Evolutionary conservation across 1,284 basidiomycete genomes (phyloP).

Genomic region (Ganoderma boninense): DNA sequence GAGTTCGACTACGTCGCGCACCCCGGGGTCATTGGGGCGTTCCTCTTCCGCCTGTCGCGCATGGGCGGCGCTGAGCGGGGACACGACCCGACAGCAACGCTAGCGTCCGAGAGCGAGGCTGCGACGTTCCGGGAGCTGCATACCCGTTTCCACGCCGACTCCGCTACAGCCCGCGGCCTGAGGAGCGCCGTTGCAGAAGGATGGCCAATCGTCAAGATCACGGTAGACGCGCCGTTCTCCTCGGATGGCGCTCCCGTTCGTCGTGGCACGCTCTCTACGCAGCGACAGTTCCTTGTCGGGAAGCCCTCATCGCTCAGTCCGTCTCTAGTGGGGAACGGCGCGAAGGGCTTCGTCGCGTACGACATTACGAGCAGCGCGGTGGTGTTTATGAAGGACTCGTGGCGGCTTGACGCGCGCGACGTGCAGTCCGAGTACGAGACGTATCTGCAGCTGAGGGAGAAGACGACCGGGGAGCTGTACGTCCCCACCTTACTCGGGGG

Average conservation of each 20-base stretch:
- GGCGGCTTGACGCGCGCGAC: slow-evolving; percentile 2
- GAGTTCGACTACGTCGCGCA: slow-evolving; percentile 11
- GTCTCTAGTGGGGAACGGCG: background rate
- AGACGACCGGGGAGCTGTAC: background rate
- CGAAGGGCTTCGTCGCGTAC: slow-evolving; percentile 9
- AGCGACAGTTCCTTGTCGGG: slow-evolving; percentile 8
- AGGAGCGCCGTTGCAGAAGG: background rate
- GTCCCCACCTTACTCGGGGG: slow-evolving; percentile 17
- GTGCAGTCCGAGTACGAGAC: slow-evolving; percentile 1
- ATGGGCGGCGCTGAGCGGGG: background rate
- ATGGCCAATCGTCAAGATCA: slow-evolving; percentile 2
- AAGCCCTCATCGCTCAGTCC: background rate
- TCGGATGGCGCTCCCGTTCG: background rate
- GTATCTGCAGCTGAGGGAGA: slow-evolving; percentile 4
- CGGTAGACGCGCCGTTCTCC: slow-evolving; percentile 8
- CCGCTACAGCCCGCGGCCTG: background rate
- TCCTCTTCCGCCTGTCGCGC: background rate
- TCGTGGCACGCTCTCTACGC: background rate
- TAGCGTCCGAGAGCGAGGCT: background rate
- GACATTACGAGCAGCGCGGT: background rate
- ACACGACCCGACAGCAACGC: slow-evolving; percentile 9
- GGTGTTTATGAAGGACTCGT: slow-evolving; percentile 13
- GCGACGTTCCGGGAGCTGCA: background rate
- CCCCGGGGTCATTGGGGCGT: background rate
- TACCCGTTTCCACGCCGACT: background rate